Evolutionary conservation across 306 rosid genomes (phyloP).

Genomic region (Betula pendula): DNA sequence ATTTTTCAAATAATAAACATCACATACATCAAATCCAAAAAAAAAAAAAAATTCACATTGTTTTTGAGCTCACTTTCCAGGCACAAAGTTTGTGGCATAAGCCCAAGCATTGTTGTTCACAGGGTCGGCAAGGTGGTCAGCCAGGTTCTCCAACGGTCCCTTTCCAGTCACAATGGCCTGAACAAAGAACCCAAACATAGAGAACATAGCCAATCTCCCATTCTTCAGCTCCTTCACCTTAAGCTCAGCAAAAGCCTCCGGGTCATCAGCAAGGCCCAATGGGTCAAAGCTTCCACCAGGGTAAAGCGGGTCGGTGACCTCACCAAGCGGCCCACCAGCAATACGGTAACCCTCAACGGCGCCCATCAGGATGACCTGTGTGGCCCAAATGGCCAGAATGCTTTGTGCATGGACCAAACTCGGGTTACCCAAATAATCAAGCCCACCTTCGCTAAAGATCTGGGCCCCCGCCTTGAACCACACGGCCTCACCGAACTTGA

Average conservation of each 20-base stretch:
- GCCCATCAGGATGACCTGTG: slow-evolving; percentile 61
- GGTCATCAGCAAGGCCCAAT: slow-evolving; percentile 64
- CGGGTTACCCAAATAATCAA: slow-evolving; percentile 69
- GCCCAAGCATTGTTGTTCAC: slow-evolving; percentile 74
- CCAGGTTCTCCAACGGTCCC: slow-evolving; percentile 62
- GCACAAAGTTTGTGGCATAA: slow-evolving; percentile 69
- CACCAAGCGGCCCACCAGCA: slow-evolving; percentile 63
- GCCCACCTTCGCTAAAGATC: slow-evolving; percentile 67
- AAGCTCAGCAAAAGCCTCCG: slow-evolving; percentile 62
- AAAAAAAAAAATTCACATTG: background rate
- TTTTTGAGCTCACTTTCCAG: slow-evolving; percentile 48
- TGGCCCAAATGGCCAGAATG: slow-evolving; percentile 64
- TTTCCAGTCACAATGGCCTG: slow-evolving; percentile 67
- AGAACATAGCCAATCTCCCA: slow-evolving; percentile 63
- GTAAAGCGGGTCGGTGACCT: slow-evolving; percentile 59
- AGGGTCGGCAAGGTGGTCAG: slow-evolving; percentile 66
- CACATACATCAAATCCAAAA: background rate
- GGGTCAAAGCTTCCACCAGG: slow-evolving; percentile 72
- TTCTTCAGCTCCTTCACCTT: slow-evolving; percentile 67
- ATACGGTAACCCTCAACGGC: slow-evolving; percentile 64
- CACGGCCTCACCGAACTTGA: slow-evolving; percentile 59
- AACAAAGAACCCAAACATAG: slow-evolving; percentile 65
- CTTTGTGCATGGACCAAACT: slow-evolving; percentile 66
- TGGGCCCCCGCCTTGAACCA: slow-evolving; percentile 73
- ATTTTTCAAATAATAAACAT: slow-evolving; percentile 26